A percentile compares a stretch with the other conserved stretches of the same genome.
Conservation (phyloP, 2,329 filamentous ascomycete species). For the Stenocarpella maydis region DNA sequence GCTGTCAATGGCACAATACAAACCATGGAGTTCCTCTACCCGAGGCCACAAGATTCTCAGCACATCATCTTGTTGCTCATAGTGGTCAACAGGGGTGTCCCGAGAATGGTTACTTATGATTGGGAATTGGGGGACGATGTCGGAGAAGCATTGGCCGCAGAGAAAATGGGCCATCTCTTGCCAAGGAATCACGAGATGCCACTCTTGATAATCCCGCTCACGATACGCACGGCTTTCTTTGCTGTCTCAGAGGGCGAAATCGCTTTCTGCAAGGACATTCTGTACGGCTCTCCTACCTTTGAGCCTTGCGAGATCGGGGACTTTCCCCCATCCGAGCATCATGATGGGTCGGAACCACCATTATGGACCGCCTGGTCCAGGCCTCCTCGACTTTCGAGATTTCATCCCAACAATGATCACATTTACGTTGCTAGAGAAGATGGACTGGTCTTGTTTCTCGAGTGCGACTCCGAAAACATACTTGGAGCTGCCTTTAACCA, state of each 20-base stretch:
- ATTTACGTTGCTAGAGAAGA: conserved; percentile 91
- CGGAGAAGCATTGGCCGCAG: conserved; percentile 52
- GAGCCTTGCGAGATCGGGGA: conserved; percentile 53
- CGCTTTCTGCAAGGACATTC: conserved; percentile 62
- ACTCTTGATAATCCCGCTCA: conserved; percentile 75
- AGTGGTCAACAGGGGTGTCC: conserved; percentile 55
- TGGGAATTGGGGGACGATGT: conserved; percentile 65
- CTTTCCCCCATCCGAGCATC: conserved; percentile 52
- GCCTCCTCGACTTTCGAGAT: conserved; percentile 71
- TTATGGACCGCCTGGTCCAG: conserved; percentile 88
- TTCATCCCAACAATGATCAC: conserved; percentile 73
- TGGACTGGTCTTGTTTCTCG: conserved; percentile 77
- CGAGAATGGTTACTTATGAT: conserved; percentile 65
- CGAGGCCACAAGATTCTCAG: conserved; percentile 69
- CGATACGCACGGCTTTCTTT: conserved; percentile 74
- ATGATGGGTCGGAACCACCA: conserved; percentile 59
- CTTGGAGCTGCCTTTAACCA: conserved; percentile 65
- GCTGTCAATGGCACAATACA: conserved; percentile 77
- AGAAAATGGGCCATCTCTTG: conserved; percentile 59
- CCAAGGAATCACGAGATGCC: conserved; percentile 66
- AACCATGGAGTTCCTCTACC: conserved; percentile 86
- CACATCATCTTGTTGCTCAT: conserved; percentile 81
- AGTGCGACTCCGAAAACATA: conserved; percentile 67
- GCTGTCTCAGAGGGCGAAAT: conserved; percentile 70
- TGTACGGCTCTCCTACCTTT: conserved; percentile 59